A percentile compares a stretch with the other conserved stretches of the same genome.
phyloP scores from a whole-genome alignment of 2,329 filamentous ascomycete species.

The Botrytis deweyae region DNA sequence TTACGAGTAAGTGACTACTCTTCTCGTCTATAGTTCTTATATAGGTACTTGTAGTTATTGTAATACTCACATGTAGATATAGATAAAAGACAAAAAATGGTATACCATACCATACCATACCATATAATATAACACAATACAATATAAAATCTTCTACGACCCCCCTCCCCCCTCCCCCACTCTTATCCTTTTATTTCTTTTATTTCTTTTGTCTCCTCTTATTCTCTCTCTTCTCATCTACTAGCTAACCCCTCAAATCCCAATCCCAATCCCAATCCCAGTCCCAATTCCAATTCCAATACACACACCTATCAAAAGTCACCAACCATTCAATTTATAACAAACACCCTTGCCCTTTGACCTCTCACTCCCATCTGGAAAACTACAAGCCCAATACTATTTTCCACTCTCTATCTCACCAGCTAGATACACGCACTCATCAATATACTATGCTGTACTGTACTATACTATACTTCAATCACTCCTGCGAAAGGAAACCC shows the following conservation, averaged over 20 bases:
- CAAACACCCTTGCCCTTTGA: background rate
- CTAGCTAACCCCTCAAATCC: background rate
- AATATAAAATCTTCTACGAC: too few species aligned
- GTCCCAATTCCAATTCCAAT: background rate
- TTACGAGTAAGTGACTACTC: too few species aligned
- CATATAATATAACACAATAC: too few species aligned
- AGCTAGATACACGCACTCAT: background rate
- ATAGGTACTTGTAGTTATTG: too few species aligned
- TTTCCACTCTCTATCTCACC: background rate
- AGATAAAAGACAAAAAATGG: too few species aligned
- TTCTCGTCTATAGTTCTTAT: too few species aligned
- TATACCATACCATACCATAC: too few species aligned
- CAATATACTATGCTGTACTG: background rate
- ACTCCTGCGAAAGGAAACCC: background rate
- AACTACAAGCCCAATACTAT: background rate
- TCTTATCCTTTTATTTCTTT: too few species aligned
- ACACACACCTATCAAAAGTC: background rate
- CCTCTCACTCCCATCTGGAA: background rate
- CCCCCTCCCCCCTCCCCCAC: too few species aligned
- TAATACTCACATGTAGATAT: too few species aligned
- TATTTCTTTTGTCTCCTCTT: too few species aligned
- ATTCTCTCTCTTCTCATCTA: background rate
- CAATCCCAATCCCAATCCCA: background rate
- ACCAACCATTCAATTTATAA: background rate
- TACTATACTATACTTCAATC: background rate